Conservation (phyloP, 1,284 basidiomycete species). For the Binderoboletus segoi region DNA sequence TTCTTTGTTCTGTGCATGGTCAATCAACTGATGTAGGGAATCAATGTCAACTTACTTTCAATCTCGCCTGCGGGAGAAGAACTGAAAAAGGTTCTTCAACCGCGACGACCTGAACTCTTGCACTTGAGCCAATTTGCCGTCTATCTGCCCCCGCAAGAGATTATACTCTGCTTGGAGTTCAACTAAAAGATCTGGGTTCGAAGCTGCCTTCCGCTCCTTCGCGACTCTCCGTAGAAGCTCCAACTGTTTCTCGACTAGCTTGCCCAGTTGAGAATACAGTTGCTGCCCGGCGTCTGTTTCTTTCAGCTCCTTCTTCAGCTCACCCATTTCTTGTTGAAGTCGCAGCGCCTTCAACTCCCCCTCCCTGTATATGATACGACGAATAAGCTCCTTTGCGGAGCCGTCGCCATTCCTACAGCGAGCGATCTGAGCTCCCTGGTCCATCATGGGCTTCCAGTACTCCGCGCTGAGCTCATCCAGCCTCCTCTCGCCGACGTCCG, state of each 20-base stretch:
- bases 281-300: not conserved
- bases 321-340: not conserved
- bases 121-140: not conserved
- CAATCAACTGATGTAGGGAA: too few species aligned
- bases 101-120: not conserved
- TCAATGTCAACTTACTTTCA: not conserved
- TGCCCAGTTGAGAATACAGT: not conserved
- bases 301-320: not conserved
- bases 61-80: not conserved
- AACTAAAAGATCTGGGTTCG: not conserved
- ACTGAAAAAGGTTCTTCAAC: not conserved
- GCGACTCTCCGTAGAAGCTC: not conserved
- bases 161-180: not conserved
- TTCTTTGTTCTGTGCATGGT: too few species aligned
- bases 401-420: not conserved
- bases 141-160: not conserved
- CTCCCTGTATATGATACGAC: not conserved
- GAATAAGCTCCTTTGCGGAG: not conserved
- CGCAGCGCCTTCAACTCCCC: not conserved
- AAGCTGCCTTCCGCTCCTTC: not conserved
- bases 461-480: not conserved
- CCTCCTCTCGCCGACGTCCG: not conserved
- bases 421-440: not conserved
- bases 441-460: slow-evolving; percentile 6
- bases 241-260: not conserved